These are phyloP conservation scores for Botrytis squamosa DNA, from an alignment of 2,329 filamentous ascomycete species.

Conservation along the genomic window DNA sequence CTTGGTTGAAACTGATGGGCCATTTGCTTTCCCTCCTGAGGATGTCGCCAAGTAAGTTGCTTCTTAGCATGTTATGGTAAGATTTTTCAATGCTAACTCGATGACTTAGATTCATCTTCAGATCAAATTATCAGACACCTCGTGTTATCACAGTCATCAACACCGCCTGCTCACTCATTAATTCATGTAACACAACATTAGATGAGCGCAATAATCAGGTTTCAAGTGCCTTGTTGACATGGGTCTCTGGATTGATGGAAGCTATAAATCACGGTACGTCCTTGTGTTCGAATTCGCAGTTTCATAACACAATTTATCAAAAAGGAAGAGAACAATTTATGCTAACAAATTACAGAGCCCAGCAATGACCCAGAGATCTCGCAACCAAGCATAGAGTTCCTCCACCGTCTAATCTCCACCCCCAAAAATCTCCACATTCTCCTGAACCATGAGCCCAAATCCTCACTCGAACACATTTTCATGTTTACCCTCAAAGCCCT, in stretches of 20 bases:
- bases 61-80: background rate
- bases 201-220: conserved; percentile 49
- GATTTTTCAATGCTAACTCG: background rate
- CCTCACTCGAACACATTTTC: conserved; percentile 64
- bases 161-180: conserved; percentile 69
- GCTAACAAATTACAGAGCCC: conserved; percentile 44
- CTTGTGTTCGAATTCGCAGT: background rate
- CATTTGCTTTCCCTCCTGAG: conserved; percentile 70
- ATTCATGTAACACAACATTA: conserved; percentile 52
- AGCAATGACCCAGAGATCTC: conserved; percentile 69
- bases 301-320: background rate
- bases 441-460: conserved; percentile 54
- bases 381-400: conserved; percentile 71
- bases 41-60: conserved; percentile 53
- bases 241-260: conserved; percentile 62
- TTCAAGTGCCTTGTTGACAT: conserved; percentile 55
- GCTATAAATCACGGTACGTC: conserved; percentile 55
- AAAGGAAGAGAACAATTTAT: background rate
- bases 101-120: conserved; percentile 52
- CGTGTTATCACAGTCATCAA: conserved; percentile 68
- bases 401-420: conserved; percentile 56
- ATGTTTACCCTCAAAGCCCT: conserved; percentile 70
- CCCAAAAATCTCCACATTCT: conserved; percentile 61
- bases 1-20: conserved; percentile 73
- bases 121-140: conserved; percentile 58